Evolutionary conservation across 148 eudicot species (phyloP).

Genomic region (Persicaria tinctoria): DNA sequence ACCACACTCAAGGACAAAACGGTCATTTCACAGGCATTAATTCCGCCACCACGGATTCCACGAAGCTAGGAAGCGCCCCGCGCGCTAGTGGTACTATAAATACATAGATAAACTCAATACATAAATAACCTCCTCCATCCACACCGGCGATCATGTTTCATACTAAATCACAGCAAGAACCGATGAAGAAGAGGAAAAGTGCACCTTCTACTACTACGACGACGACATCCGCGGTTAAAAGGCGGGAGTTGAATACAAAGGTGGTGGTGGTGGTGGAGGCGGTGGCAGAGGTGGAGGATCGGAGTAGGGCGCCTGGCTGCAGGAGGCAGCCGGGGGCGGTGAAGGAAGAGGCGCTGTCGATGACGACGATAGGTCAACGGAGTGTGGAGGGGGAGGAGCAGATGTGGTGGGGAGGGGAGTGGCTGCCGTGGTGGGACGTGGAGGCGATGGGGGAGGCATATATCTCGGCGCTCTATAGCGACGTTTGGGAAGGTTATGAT

Average conservation of each 20-base stretch:
- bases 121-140: too few species aligned
- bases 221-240: too few species aligned
- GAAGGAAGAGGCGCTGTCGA: background rate
- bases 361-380: background rate
- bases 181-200: too few species aligned
- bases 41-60: too few species aligned
- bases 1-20: too few species aligned
- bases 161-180: too few species aligned
- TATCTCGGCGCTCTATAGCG: background rate
- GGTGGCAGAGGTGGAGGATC: background rate
- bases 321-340: background rate
- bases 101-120: too few species aligned
- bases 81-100: too few species aligned
- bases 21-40: too few species aligned
- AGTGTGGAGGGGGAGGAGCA: background rate
- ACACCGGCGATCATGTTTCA: too few species aligned
- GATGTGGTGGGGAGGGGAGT: background rate
- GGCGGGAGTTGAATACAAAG: background rate
- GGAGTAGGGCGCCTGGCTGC: background rate
- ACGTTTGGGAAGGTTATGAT: constrained; percentile 1
- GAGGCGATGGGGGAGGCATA: background rate
- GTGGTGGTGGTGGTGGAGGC: background rate
- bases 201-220: too few species aligned
- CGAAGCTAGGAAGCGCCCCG: too few species aligned
- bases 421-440: constrained; percentile 9